Base-by-base conservation (phyloP, 2,329 filamentous ascomycete species). In the Chrysoporthe deuterocubensis region DNA sequence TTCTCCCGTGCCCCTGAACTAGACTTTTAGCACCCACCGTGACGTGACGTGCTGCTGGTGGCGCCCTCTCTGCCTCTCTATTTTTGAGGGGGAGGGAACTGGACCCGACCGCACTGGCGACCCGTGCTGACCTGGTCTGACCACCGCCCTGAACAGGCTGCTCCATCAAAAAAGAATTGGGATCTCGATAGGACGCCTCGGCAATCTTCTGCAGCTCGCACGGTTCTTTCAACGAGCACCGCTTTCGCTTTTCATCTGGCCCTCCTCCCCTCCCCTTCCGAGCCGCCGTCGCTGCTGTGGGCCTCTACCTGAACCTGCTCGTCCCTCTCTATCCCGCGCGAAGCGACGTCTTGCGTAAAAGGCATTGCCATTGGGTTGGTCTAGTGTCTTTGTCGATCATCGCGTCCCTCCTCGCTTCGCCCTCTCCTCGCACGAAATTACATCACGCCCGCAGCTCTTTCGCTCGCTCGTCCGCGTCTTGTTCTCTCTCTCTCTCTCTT, bases 301-400 rank as follows among this genome's bases (percentile, higher is more conserved):
- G 40, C 56, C 57, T 60, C 21, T n/a, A 43, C 14, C 37, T 60
- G 21, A 26, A 14, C 57, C 26, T 16, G 21, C 46, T 26, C n/a
- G 13, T 60, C 26, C 32, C 54, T 37, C 40, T 40, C 40, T 32
- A 40, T 57, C 40, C 54, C 32, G 26, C 16, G 4, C 18, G 52
- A 57, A n/a, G 26, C 32, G 34, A 40, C 8, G 40, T 40, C 16
- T 11, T 46, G 44, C 18, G 44, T 46, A n/a, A 46, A 7, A 32
- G 50, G 32, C 42, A 61, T 34, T 48, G 43, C 59, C 59, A 61
- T 61, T 61, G 59, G 43, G 4, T 61, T 34, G 59, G 59, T 34
- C 32, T 26, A 44, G 59, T 61, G 59, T 46, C 43, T 26, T 57
- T 48, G 59, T 46, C 59, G 42, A 61, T 61, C 59, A 21, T 34